Conservation (phyloP, 192 early-diverging fungal genomes). For the Lunasporangiospora selenospora region DNA sequence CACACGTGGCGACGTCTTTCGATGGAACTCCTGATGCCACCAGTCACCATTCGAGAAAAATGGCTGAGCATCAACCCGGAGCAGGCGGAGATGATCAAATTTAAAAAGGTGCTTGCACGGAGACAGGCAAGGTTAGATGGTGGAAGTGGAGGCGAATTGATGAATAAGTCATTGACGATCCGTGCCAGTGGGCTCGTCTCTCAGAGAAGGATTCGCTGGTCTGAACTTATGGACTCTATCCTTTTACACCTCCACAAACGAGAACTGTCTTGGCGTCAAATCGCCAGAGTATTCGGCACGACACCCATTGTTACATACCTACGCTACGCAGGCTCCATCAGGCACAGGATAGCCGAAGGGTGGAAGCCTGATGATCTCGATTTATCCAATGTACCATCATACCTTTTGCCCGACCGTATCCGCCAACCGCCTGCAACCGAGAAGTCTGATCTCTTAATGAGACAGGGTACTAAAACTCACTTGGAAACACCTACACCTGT, state of each 20-base stretch:
- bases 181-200: background rate
- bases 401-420: constrained; percentile 7
- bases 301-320: constrained; percentile 9
- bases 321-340: constrained; percentile 10
- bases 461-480: background rate
- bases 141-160: no score
- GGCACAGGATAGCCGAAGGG: constrained; percentile 1
- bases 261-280: constrained; percentile 30
- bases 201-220: background rate
- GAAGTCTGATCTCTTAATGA: no score
- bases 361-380: constrained; percentile 20
- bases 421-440: background rate
- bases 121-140: background rate
- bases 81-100: constrained; percentile 5
- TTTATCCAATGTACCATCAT: constrained; percentile 8
- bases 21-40: constrained; percentile 7
- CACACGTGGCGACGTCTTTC: constrained; percentile 21
- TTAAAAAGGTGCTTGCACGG: background rate
- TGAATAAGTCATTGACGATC: no score
- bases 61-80: constrained; percentile 21
- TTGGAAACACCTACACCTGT: background rate
- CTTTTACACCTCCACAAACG: constrained; percentile 11
- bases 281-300: constrained; percentile 14
- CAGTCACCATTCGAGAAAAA: constrained; percentile 12
- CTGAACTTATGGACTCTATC: constrained; percentile 5